phyloP scores from a whole-genome alignment of 2,329 filamentous ascomycete genomes.

The Colletotrichum nymphaeae region DNA sequence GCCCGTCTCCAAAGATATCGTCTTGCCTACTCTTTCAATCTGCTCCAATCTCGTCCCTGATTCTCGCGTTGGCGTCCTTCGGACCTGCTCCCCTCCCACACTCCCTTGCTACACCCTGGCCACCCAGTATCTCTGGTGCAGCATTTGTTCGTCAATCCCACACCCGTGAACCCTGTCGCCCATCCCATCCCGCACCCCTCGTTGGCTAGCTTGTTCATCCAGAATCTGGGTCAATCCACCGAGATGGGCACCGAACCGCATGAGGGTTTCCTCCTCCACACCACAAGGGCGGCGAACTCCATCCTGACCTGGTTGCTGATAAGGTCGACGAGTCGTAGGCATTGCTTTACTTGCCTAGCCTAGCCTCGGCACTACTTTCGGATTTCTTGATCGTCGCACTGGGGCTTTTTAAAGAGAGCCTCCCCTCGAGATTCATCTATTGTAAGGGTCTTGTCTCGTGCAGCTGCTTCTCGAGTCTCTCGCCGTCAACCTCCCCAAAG shows the following conservation, averaged over 20 bases:
- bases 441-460: constrained; percentile 1
- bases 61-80: neutral
- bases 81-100: neutral
- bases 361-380: constrained; percentile 37
- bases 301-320: constrained; percentile 32
- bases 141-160: constrained; percentile 17
- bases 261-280: constrained; percentile 32
- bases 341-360: constrained; percentile 7
- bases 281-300: constrained; percentile 26
- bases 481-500: constrained; percentile 5
- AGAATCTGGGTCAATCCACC: constrained; percentile 33
- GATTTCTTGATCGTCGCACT: constrained; percentile 31
- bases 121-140: constrained; percentile 20
- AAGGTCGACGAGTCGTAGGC: constrained; percentile 33
- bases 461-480: constrained; percentile 23
- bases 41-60: constrained; percentile 7
- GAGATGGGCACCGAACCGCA: constrained; percentile 29
- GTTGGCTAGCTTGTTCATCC: constrained; percentile 19
- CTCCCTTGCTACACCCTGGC: constrained; percentile 11
- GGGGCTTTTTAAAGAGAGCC: constrained; percentile 33
- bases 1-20: constrained; percentile 2
- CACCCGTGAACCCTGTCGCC: constrained; percentile 24
- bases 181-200: constrained; percentile 20
- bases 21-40: constrained; percentile 2
- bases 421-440: constrained; percentile 14